phyloP scores from a whole-genome alignment of 805 yeast species.

The Hanseniaspora nectarophila region DNA sequence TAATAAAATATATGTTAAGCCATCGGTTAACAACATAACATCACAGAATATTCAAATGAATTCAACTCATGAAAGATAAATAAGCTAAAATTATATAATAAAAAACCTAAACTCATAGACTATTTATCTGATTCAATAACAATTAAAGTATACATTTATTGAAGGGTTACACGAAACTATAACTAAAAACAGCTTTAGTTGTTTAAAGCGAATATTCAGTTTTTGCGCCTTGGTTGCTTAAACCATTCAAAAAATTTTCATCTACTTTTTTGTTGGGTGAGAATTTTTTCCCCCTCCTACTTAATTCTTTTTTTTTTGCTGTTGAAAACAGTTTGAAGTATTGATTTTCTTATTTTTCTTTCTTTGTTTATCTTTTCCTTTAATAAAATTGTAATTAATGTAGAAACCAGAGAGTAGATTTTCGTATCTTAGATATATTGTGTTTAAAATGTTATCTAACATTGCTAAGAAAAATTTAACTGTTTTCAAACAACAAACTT shows the following conservation, averaged over 20 bases:
- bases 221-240: not conserved
- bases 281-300: not conserved
- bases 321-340: not conserved
- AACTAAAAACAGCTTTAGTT: no score
- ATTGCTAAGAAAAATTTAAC: constrained; percentile 14
- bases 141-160: no score
- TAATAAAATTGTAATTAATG: not conserved
- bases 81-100: no score
- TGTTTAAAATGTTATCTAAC: constrained; percentile 14
- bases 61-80: no score
- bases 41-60: no score
- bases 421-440: constrained; percentile 14
- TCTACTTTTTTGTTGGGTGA: not conserved
- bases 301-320: no score
- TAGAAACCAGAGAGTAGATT: constrained; percentile 15
- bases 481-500: constrained; percentile 13
- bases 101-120: no score
- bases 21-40: no score
- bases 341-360: not conserved
- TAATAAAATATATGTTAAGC: not conserved
- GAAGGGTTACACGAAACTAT: no score
- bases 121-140: no score
- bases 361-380: not conserved
- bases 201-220: not conserved
- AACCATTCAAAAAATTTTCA: not conserved